These are phyloP conservation scores for Apophysomyces elegans DNA, from an alignment of 371 early-diverging fungal genomes.

Conservation along the genomic window DNA sequence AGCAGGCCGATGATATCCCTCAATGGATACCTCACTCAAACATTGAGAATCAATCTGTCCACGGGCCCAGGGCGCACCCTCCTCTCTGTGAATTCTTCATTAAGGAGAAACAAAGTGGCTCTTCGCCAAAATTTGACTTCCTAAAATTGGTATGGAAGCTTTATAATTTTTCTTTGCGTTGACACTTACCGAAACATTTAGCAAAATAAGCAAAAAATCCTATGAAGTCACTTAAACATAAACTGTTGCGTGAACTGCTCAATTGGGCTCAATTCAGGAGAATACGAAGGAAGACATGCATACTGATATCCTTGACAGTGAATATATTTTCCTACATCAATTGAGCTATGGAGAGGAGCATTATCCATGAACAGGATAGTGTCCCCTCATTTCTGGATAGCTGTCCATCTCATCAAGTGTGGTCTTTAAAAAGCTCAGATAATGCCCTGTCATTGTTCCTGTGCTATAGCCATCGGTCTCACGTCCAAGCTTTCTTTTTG, in stretches of 20 bases:
- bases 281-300: slow-evolving; percentile 17
- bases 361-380: slow-evolving; percentile 26
- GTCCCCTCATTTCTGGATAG: slow-evolving; percentile 26
- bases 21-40: no score
- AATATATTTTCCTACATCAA: slow-evolving; percentile 22
- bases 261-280: slow-evolving; percentile 12
- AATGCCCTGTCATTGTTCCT: slow-evolving; percentile 15
- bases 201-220: background rate
- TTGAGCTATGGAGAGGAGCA: slow-evolving; percentile 26
- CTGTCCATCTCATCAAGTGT: slow-evolving; percentile 28
- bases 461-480: slow-evolving; percentile 15
- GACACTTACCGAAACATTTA: background rate
- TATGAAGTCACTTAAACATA: no score
- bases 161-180: background rate
- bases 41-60: no score
- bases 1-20: no score
- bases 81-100: no score
- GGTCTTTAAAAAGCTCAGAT: slow-evolving; percentile 24
- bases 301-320: slow-evolving; percentile 26
- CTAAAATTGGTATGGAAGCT: background rate
- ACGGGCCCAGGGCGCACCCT: no score
- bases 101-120: no score
- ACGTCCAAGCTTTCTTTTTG: slow-evolving; percentile 17
- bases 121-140: no score
- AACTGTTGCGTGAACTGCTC: background rate